Evolutionary conservation across 352 stramenopile species (phyloP).

Genomic region (Phytophthora hibernalis): DNA sequence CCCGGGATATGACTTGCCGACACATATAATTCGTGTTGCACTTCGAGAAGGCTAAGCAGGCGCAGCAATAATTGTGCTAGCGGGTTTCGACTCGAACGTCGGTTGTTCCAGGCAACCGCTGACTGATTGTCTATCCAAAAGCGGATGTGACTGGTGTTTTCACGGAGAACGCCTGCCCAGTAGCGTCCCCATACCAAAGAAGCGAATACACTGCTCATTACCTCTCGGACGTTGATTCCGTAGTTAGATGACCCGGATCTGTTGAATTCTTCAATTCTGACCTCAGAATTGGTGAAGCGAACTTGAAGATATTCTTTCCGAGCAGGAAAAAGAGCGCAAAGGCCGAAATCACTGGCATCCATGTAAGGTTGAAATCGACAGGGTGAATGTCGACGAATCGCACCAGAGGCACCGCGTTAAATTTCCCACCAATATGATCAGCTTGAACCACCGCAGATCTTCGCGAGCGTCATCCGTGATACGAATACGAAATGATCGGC

Average conservation of each 20-base stretch:
- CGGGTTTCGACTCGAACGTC: neutral
- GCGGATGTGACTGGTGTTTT: no score
- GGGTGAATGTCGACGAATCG: no score
- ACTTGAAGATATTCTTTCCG: neutral
- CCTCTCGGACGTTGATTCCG: neutral
- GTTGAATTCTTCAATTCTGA: neutral
- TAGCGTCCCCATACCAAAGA: no score
- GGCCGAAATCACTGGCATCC: neutral
- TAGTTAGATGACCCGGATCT: neutral
- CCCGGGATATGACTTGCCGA: neutral
- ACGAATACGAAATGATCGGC: no score
- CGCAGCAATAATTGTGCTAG: neutral
- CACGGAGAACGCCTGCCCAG: no score
- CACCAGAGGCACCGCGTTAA: no score
- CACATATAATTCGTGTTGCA: neutral
- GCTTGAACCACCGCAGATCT: no score
- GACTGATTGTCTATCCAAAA: no score
- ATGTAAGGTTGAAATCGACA: neutral
- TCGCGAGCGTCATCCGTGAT: no score
- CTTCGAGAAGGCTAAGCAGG: neutral
- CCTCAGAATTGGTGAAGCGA: neutral
- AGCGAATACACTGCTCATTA: no score
- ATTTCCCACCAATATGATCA: no score
- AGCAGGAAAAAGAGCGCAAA: neutral
- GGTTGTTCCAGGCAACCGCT: no score